Conservation (phyloP, 2,329 filamentous ascomycete species). For the Penicillium sclerotigenum region DNA sequence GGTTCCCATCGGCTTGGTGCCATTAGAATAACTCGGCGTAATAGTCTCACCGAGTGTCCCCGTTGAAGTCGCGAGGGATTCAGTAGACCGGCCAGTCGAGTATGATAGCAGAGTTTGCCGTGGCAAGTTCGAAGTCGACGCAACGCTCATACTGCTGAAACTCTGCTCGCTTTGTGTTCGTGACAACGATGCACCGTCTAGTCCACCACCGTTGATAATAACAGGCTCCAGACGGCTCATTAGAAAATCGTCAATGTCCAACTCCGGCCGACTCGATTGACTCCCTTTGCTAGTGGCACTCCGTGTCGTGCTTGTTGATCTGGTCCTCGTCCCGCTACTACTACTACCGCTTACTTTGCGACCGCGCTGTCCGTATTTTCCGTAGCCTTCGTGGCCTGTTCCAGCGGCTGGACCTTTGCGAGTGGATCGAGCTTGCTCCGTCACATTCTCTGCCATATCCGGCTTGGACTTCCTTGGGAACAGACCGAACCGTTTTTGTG, state of each 20-base stretch:
- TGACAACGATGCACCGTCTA: conserved; percentile 32
- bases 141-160: conserved; percentile 33
- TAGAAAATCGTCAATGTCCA: conserved; percentile 50
- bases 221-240: conserved; percentile 48
- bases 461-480: conserved; percentile 72
- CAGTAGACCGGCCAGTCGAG: conserved; percentile 33
- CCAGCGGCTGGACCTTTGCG: conserved; percentile 82
- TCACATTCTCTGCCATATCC: conserved; percentile 47
- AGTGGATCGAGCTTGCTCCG: conserved; percentile 55
- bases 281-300: conserved; percentile 44
- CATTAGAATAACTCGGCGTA: conserved; percentile 5
- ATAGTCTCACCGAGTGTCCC: conserved; percentile 21
- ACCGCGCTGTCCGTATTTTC: conserved; percentile 46
- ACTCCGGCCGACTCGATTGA: conserved; percentile 39
- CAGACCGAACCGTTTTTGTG: conserved; percentile 68
- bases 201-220: conserved; percentile 48
- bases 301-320: conserved; percentile 41
- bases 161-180: conserved; percentile 43
- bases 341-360: conserved; percentile 44
- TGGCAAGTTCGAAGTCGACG: conserved; percentile 26
- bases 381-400: conserved; percentile 78
- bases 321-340: conserved; percentile 39
- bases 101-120: conserved; percentile 20
- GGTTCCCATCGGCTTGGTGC: background rate
- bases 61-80: conserved; percentile 32